A percentile compares a stretch with the other conserved stretches of the same genome.
Evolutionary conservation across 2,329 filamentous ascomycete species (phyloP).

Genomic region (Pyrenophora tritici-repentis): DNA sequence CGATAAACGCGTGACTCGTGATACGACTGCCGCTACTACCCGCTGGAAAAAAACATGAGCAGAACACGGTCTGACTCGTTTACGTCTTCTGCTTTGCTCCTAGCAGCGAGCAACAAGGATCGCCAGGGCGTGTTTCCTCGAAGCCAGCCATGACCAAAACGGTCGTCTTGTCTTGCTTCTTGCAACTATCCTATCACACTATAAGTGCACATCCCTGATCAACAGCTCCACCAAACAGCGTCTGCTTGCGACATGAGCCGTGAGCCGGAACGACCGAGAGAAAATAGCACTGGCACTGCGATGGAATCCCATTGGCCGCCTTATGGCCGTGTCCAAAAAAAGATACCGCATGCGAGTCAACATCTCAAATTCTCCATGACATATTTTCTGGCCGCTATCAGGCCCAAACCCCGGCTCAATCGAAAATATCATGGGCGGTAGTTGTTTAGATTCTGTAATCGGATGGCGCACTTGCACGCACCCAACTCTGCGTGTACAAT

Average conservation of each 20-base stretch:
- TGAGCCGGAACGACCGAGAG: constrained; percentile 7
- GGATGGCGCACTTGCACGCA: neutral
- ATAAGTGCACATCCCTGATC: neutral
- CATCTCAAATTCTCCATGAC: constrained; percentile 1
- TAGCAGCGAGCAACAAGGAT: constrained; percentile 5
- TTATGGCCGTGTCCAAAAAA: constrained; percentile 6
- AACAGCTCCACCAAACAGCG: neutral
- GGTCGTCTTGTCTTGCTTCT: constrained; percentile 22
- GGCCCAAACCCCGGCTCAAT: neutral
- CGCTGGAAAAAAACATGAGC: neutral
- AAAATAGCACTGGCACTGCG: neutral
- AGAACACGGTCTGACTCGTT: neutral
- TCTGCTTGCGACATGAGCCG: neutral
- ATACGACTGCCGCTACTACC: neutral
- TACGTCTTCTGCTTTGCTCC: neutral
- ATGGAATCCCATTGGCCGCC: constrained; percentile 3
- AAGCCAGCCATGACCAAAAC: constrained; percentile 13
- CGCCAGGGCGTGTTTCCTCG: constrained; percentile 9
- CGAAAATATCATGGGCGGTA: constrained; percentile 3
- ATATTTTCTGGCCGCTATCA: neutral
- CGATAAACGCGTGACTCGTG: constrained; percentile 16
- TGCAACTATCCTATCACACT: neutral
- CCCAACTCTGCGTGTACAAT: neutral
- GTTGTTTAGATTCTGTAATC: neutral
- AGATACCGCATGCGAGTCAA: constrained; percentile 9